phyloP scores from a whole-genome alignment of 345 rosid genomes.

The Salix koriyanagi region DNA sequence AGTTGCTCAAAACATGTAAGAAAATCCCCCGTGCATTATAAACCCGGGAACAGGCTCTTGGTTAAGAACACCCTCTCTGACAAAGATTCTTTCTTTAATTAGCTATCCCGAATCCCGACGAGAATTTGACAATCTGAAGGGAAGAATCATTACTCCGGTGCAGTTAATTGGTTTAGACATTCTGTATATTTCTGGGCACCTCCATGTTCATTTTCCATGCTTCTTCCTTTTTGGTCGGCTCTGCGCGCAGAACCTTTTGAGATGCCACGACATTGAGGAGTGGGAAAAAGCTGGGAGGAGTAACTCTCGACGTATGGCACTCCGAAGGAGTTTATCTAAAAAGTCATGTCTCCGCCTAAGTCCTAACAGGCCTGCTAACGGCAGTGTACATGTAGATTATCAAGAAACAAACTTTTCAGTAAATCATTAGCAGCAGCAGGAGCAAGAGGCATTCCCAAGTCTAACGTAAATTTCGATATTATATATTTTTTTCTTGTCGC shows the following conservation, averaged over 20 bases:
- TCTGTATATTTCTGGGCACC: neutral
- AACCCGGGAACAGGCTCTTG: neutral
- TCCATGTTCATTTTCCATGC: neutral
- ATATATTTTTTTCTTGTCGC: constrained; percentile 20
- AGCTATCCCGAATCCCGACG: neutral
- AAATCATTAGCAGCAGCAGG: constrained; percentile 39
- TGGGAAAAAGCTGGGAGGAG: neutral
- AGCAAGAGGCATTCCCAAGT: constrained; percentile 23
- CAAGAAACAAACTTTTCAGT: constrained; percentile 33
- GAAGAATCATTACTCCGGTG: neutral
- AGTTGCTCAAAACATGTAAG: neutral
- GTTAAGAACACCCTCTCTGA: neutral
- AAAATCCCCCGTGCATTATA: neutral
- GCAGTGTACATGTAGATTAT: constrained; percentile 16
- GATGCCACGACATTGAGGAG: constrained; percentile 1
- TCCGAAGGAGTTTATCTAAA: constrained; percentile 5
- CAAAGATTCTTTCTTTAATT: neutral
- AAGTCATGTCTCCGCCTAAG: constrained; percentile 21
- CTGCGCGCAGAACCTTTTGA: neutral
- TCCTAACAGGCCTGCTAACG: constrained; percentile 16
- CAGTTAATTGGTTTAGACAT: neutral
- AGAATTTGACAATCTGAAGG: neutral
- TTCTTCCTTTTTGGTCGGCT: neutral
- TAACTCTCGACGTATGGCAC: neutral
- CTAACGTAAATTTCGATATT: constrained; percentile 22